phyloP scores from a whole-genome alignment of 1,284 basidiomycete species.

The Microbotryomycetes sp. region DNA sequence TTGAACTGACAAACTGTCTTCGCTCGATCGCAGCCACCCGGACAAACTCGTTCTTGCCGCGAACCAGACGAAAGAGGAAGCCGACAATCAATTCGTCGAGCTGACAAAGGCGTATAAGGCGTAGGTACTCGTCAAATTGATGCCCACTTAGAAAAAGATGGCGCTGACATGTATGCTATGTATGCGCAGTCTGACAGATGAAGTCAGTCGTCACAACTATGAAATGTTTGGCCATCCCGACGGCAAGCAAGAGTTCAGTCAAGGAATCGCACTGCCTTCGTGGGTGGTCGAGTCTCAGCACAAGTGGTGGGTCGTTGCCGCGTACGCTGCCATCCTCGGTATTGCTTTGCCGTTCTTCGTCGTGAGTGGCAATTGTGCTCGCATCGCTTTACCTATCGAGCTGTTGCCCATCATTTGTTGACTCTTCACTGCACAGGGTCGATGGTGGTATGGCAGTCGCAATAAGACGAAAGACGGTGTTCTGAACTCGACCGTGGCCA shows the following conservation, averaged over 20 bases:
- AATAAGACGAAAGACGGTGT: constrained; percentile 90
- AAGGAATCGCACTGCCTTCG: constrained; percentile 90
- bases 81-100: constrained; percentile 80
- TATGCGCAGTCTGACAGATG: constrained; percentile 71
- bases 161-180: background rate
- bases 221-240: constrained; percentile 92
- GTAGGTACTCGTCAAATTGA: constrained; percentile 45
- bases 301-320: constrained; percentile 80
- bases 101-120: constrained; percentile 98
- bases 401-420: too few relatives aligned
- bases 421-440: constrained; percentile 51
- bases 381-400: background rate
- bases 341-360: constrained; percentile 80
- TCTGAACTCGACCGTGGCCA: constrained; percentile 71
- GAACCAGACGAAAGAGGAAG: constrained; percentile 85
- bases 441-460: constrained; percentile 96
- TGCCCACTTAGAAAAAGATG: too few relatives aligned
- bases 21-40: constrained; percentile 62
- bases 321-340: constrained; percentile 83
- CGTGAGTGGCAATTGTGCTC: constrained; percentile 46
- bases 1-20: background rate
- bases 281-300: constrained; percentile 93
- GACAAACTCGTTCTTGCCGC: constrained; percentile 80
- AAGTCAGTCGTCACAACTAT: constrained; percentile 84
- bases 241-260: constrained; percentile 86